These are phyloP conservation scores for Stylonectria norvegica DNA, from an alignment of 2,329 filamentous ascomycete genomes.

Conservation along the genomic window DNA sequence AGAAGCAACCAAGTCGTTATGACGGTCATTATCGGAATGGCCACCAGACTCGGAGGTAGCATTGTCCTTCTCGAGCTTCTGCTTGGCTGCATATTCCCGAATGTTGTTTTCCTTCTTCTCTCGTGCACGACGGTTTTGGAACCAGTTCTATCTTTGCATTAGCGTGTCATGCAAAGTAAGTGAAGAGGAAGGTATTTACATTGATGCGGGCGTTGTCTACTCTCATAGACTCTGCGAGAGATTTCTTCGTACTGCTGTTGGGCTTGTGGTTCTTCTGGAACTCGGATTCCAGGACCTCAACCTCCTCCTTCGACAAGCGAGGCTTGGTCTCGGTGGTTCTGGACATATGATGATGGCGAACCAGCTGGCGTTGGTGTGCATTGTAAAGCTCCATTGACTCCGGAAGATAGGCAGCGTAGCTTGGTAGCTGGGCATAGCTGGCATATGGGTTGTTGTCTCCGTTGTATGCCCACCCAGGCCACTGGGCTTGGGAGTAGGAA, in stretches of 20 bases:
- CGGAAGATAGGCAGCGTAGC: slow-evolving; percentile 35
- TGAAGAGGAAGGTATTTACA: slow-evolving; percentile 36
- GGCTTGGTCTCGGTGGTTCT: slow-evolving; percentile 49
- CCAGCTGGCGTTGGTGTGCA: slow-evolving; percentile 35
- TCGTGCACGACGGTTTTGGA: slow-evolving; percentile 63
- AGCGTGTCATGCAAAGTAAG: slow-evolving; percentile 19
- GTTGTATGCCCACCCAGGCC: slow-evolving; percentile 35
- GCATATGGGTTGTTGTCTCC: slow-evolving; percentile 28
- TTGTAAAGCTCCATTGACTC: slow-evolving; percentile 39
- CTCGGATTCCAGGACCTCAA: slow-evolving; percentile 56
- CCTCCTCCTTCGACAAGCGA: slow-evolving; percentile 56
- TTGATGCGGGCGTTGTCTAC: slow-evolving; percentile 64
- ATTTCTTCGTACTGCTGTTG: slow-evolving; percentile 58
- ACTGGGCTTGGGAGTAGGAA: slow-evolving; percentile 34
- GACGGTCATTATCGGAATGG: slow-evolving; percentile 30
- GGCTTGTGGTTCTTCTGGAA: slow-evolving; percentile 64
- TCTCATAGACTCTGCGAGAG: slow-evolving; percentile 57
- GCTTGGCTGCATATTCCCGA: slow-evolving; percentile 38
- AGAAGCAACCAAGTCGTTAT: slow-evolving; percentile 38
- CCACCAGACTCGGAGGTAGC: slow-evolving; percentile 19
- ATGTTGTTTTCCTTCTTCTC: slow-evolving; percentile 62
- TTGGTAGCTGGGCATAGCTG: slow-evolving; percentile 32
- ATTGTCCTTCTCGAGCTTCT: slow-evolving; percentile 35
- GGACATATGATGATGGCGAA: slow-evolving; percentile 38
- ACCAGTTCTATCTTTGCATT: slow-evolving; percentile 58